Percentiles rank a stretch among this genome's conserved stretches.
Evolutionary conservation across 148 eudicot genomes (phyloP).

Genomic region (Limonium bicolor): DNA sequence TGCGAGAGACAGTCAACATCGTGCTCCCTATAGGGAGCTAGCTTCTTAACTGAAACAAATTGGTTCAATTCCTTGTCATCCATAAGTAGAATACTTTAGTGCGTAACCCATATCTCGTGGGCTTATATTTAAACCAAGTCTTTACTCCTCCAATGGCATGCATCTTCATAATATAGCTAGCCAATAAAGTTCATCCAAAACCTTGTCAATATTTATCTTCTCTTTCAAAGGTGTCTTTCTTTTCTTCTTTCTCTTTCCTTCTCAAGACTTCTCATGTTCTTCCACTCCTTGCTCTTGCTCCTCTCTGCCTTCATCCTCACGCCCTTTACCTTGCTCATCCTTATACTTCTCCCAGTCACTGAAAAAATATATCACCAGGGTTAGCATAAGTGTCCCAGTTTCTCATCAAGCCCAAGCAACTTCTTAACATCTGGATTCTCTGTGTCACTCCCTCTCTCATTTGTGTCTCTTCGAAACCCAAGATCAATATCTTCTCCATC

Average conservation of each 20-base stretch:
- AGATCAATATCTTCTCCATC: conserved; percentile 67
- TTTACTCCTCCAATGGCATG: conserved; percentile 69
- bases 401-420: conserved; percentile 71
- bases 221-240: conserved; percentile 30
- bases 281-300: conserved; percentile 8
- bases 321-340: conserved; percentile 20
- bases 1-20: conserved; percentile 67
- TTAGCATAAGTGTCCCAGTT: conserved; percentile 57
- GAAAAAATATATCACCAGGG: conserved; percentile 41
- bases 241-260: conserved; percentile 44
- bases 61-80: conserved; percentile 93
- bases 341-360: conserved; percentile 31
- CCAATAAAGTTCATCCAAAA: conserved; percentile 66
- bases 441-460: conserved; percentile 34
- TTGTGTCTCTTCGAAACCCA: conserved; percentile 36
- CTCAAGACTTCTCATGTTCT: conserved; percentile 11
- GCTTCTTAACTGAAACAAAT: conserved; percentile 64
- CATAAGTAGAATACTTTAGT: conserved; percentile 34
- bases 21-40: conserved; percentile 73
- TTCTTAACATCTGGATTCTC: conserved; percentile 81
- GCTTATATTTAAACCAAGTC: conserved; percentile 70
- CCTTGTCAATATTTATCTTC: conserved; percentile 37
- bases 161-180: conserved; percentile 85
- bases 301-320: conserved; percentile 9
- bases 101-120: conserved; percentile 41